Conservation (phyloP, 1,284 basidiomycete species). For the Puccinia horiana region DNA sequence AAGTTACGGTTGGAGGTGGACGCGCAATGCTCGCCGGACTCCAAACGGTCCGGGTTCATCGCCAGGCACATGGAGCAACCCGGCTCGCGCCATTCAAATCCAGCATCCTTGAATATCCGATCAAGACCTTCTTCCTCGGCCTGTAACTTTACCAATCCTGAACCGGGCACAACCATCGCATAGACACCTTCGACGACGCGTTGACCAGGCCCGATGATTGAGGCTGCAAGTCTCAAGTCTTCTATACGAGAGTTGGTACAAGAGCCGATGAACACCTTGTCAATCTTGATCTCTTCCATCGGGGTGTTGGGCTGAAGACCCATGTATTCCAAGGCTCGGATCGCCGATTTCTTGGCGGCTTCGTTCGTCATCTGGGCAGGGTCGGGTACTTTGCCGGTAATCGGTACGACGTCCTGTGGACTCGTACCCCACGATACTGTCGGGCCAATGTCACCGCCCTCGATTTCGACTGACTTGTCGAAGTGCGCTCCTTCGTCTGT, state of each 20-base stretch:
- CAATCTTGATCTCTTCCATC: constrained; percentile 80
- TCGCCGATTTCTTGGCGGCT: constrained; percentile 72
- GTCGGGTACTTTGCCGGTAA: constrained; percentile 81
- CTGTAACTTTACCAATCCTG: constrained; percentile 89
- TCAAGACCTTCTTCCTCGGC: constrained; percentile 92
- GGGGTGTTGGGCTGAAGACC: constrained; percentile 77
- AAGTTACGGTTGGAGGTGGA: constrained; percentile 97
- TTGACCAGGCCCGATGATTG: constrained; percentile 68
- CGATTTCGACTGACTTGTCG: constrained; percentile 81
- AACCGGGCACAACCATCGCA: constrained; percentile 94
- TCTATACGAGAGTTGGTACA: constrained; percentile 97
- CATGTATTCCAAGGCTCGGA: constrained; percentile 88
- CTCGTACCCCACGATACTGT: constrained; percentile 97
- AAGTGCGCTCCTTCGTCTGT: constrained; percentile 86
- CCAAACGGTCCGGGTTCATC: constrained; percentile 94
- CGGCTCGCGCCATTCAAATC: constrained; percentile 96
- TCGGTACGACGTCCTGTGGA: constrained; percentile 86
- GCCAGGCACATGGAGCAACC: constrained; percentile 98
- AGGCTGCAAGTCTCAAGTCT: constrained; percentile 85
- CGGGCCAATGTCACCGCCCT: constrained; percentile 84
- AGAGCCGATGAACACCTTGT: constrained; percentile 95
- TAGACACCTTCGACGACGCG: constrained; percentile 77
- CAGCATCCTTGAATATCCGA: constrained; percentile 84
- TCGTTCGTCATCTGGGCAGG: constrained; percentile 70
- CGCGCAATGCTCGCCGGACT: constrained; percentile 86